Conservation (phyloP, 805 yeast genomes). For the Candida incommunis region DNA sequence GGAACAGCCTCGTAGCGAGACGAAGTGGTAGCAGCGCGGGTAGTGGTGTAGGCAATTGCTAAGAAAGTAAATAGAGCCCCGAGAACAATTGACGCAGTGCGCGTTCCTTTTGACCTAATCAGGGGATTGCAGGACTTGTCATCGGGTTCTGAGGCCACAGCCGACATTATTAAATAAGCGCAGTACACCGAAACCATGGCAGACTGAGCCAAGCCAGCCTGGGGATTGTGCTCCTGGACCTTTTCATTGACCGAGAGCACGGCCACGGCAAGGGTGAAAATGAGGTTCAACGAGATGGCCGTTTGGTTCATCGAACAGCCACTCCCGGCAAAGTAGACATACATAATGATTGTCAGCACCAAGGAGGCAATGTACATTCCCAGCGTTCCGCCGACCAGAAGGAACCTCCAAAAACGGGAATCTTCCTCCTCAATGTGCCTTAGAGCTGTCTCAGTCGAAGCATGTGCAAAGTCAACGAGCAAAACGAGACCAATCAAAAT, state of each 20-base stretch:
- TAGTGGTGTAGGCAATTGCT: slow-evolving; percentile 94
- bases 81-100: slow-evolving; percentile 72
- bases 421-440: slow-evolving; percentile 75
- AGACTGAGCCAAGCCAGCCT: slow-evolving; percentile 91
- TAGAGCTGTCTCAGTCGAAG: slow-evolving; percentile 95
- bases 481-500: slow-evolving; percentile 80
- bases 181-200: slow-evolving; percentile 93
- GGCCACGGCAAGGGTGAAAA: slow-evolving; percentile 51
- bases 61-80: slow-evolving; percentile 90
- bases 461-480: slow-evolving; percentile 93
- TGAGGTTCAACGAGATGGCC: slow-evolving; percentile 64
- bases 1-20: slow-evolving; percentile 37
- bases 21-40: slow-evolving; percentile 79
- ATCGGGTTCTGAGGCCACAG: slow-evolving; percentile 94
- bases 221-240: slow-evolving; percentile 85
- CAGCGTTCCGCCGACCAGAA: slow-evolving; percentile 76
- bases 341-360: slow-evolving; percentile 66
- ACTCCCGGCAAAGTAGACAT: slow-evolving; percentile 60
- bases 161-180: slow-evolving; percentile 79
- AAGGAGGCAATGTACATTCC: slow-evolving; percentile 68
- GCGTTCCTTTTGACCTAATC: slow-evolving; percentile 75
- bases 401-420: slow-evolving; percentile 53
- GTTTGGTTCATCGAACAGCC: slow-evolving; percentile 85
- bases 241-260: slow-evolving; percentile 62
- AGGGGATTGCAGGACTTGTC: slow-evolving; percentile 86